Evolutionary conservation across 345 rosid species (phyloP).

Genomic region (Luvunga scandens): DNA sequence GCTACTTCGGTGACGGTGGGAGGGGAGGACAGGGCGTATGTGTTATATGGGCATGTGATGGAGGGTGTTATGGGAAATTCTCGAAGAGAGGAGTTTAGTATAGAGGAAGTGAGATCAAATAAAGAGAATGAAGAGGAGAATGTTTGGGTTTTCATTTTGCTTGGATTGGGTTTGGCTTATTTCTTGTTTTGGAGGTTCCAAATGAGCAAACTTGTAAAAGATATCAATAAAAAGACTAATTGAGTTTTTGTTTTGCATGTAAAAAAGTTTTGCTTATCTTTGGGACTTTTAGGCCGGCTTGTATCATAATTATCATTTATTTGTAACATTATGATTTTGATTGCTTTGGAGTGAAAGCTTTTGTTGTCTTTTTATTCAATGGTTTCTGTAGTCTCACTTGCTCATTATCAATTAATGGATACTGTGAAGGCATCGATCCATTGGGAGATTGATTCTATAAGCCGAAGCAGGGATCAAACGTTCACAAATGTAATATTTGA

Average conservation of each 20-base stretch:
- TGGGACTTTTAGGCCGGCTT: neutral
- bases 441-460: neutral
- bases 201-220: constrained; percentile 60
- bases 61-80: constrained; percentile 49
- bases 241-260: neutral
- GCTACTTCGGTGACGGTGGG: constrained; percentile 60
- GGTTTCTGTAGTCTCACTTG: neutral
- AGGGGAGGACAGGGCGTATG: constrained; percentile 63
- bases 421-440: neutral
- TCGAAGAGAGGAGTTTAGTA: constrained; percentile 45
- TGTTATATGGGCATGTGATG: constrained; percentile 58
- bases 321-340: neutral
- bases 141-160: constrained; percentile 56
- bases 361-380: neutral
- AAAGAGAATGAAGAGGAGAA: constrained; percentile 50
- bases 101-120: constrained; percentile 56
- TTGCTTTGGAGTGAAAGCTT: neutral
- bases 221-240: constrained; percentile 53
- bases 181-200: constrained; percentile 75
- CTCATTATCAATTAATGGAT: too few species aligned
- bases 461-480: neutral
- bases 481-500: neutral
- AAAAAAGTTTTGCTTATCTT: neutral
- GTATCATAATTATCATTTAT: neutral
- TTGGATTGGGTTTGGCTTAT: constrained; percentile 77